Evolutionary conservation across 768 basidiomycete species (phyloP).

Genomic region (Boletus rufocinnamomeus): DNA sequence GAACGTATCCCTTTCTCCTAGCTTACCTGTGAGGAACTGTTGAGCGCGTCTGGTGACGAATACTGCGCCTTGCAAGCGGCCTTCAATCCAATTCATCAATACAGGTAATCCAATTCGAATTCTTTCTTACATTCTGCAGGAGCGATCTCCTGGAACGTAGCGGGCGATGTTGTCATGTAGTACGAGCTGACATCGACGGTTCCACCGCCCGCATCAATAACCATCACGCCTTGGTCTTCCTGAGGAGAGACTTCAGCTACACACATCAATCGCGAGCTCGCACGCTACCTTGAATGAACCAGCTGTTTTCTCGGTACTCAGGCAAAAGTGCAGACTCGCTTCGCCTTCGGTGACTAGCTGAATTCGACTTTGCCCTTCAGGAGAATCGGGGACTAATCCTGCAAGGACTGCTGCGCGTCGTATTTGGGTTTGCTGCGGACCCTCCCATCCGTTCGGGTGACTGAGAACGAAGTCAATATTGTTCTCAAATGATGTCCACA

Average conservation of each 20-base stretch:
- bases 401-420: constrained; percentile 46
- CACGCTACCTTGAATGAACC: constrained; percentile 29
- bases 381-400: constrained; percentile 40
- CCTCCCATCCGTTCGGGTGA: constrained; percentile 53
- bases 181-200: constrained; percentile 64
- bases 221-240: constrained; percentile 48
- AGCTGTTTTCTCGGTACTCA: constrained; percentile 39
- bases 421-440: constrained; percentile 45
- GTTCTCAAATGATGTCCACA: constrained; percentile 45
- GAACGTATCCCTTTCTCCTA: not conserved
- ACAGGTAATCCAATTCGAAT: not conserved
- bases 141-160: constrained; percentile 50
- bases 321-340: constrained; percentile 51
- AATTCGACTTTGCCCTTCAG: constrained; percentile 39
- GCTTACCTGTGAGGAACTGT: constrained; percentile 41
- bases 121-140: constrained; percentile 42
- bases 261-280: not conserved
- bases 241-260: constrained; percentile 20
- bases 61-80: constrained; percentile 51
- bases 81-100: constrained; percentile 32
- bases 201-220: constrained; percentile 66
- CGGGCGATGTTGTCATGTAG: constrained; percentile 36
- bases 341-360: constrained; percentile 55
- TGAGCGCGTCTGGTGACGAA: constrained; percentile 50
- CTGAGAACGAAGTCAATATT: constrained; percentile 49